Percentiles rank a stretch among this genome's conserved stretches.
phyloP scores from a whole-genome alignment of 2,329 filamentous ascomycete species.

The Penicillium sp. region DNA sequence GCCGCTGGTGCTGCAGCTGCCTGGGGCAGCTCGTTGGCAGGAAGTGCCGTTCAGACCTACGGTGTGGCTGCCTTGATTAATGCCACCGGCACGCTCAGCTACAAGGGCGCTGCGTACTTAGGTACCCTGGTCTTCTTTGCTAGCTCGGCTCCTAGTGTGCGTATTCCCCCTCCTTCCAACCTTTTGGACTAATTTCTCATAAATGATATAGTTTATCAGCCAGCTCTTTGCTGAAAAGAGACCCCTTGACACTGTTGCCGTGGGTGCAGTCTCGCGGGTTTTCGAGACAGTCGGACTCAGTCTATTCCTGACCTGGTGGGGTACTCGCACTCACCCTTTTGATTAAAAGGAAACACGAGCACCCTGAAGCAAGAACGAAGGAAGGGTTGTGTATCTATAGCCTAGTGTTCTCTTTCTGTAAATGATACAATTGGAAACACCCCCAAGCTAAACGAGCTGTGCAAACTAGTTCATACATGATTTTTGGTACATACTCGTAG shows the following conservation, averaged over 20 bases:
- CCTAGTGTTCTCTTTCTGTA: too few species aligned
- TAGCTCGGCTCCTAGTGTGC: conserved; percentile 76
- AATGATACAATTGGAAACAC: too few species aligned
- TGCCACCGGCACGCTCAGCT: conserved; percentile 87
- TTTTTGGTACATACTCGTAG: too few species aligned
- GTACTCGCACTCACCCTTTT: conserved; percentile 88
- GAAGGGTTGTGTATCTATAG: neutral
- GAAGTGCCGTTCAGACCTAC: conserved; percentile 82
- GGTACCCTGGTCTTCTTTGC: conserved; percentile 88
- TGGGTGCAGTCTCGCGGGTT: conserved; percentile 75
- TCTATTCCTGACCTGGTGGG: conserved; percentile 95
- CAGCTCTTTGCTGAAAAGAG: conserved; percentile 89
- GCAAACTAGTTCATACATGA: too few species aligned
- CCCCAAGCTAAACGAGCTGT: too few species aligned
- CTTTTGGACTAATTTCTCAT: neutral
- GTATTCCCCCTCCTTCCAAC: conserved; percentile 35
- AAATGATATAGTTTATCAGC: conserved; percentile 62
- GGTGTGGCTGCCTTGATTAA: conserved; percentile 88
- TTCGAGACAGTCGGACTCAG: conserved; percentile 91
- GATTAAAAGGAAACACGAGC: too few species aligned
- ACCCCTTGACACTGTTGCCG: conserved; percentile 80
- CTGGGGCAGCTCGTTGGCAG: conserved; percentile 84
- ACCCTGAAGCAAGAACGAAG: conserved; percentile 1
- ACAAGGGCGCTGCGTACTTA: conserved; percentile 95
- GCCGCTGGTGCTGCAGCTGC: conserved; percentile 78